Evolutionary conservation across 345 rosid species (phyloP).

Genomic region (Hibiscus trionum): DNA sequence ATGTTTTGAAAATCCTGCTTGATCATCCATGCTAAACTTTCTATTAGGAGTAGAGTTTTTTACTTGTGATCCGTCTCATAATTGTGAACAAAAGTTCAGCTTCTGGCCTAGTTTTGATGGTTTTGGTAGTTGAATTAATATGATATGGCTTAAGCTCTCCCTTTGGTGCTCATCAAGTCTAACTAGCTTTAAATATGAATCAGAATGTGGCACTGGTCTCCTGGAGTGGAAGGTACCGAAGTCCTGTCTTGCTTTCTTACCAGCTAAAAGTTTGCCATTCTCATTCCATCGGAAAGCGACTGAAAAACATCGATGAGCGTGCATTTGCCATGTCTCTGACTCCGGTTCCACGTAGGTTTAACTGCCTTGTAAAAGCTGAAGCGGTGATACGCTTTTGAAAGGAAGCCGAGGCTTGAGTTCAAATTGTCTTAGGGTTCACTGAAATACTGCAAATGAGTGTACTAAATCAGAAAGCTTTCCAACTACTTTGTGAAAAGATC

Average conservation of each 20-base stretch:
- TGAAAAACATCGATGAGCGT: background rate
- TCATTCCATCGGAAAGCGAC: background rate
- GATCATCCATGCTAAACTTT: background rate
- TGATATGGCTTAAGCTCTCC: background rate
- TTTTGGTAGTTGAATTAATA: background rate
- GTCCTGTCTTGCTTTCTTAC: background rate
- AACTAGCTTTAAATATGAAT: background rate
- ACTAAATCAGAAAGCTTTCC: background rate
- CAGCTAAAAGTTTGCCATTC: background rate
- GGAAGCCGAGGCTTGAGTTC: background rate
- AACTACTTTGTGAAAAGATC: background rate
- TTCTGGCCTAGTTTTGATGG: background rate
- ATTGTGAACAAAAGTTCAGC: background rate
- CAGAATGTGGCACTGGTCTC: background rate
- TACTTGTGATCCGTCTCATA: background rate
- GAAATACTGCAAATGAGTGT: background rate
- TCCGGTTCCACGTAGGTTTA: background rate
- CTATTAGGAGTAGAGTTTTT: background rate
- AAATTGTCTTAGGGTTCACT: background rate
- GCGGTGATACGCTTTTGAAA: background rate
- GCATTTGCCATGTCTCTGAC: background rate
- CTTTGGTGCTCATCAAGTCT: background rate
- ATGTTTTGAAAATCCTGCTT: background rate
- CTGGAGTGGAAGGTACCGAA: background rate
- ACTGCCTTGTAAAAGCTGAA: background rate